Evolutionary conservation across 208 protist species (phyloP), one percentile per base, ranked within the genome.

Genomic region (Leptomonas pyrrhocoris): DNA sequence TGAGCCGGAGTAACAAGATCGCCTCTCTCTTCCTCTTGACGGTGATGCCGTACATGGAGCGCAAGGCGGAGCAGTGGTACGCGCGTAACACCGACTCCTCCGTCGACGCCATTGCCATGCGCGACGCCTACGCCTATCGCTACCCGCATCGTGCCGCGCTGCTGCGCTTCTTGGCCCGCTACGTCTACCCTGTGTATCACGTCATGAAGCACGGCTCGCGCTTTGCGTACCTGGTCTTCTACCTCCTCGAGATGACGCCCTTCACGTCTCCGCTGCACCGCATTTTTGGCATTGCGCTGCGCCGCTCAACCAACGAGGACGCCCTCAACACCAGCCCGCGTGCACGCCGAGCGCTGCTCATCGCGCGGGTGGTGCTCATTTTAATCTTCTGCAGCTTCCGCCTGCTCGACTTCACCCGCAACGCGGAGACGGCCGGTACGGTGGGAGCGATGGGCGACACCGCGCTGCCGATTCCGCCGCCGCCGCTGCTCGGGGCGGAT

Each of bases 181-280:
- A 68, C 55, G 43, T 91, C 9, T 92, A 88, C 59, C 90, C 85
- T 0, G 7, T 80, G 40, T 83, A 82, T 61, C 74, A 90, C 69
- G 73, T 86, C 31, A n/a, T 76, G 19, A 77, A 67, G 36, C 64
- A 78, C 11, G 54, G 69, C 18, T 50, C 79, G 6, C 57, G 58
- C 27, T 80, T 95, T 25, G 31, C 86, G 2, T 95, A 75, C 58
- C 57, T 80, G 27, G 31, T 93, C 40, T 74, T 82, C 51, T 95
- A 84, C 72, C 46, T 95, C 27, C 61, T 91, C 18, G 90, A 92
- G 75, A 45, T 86, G 56, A 95, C 90, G 5, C 87, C 87, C 19
- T 93, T 86, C 68, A 78, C 79, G 3, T 80, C 79, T 8, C 75
- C 73, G 25, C 61, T 66, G 54, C 80, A 92, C 42, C 87, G 87